Percentiles rank a stretch among this genome's conserved stretches.
Conservation (phyloP, 805 yeast genomes). For the Kluyveromyces nonfermentans region DNA sequence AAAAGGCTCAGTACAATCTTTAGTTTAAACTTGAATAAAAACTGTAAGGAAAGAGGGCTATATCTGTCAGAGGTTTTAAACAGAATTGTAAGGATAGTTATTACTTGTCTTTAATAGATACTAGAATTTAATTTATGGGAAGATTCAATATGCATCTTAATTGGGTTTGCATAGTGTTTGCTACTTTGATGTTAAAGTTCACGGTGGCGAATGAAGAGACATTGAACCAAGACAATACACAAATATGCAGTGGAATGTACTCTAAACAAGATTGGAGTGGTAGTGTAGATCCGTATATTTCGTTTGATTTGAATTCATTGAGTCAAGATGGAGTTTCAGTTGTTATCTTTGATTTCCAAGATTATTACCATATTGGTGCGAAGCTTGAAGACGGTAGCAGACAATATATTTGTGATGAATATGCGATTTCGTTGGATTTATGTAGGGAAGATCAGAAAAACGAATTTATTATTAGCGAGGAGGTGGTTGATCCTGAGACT, state of each 20-base stretch:
- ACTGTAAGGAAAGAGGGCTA: background rate
- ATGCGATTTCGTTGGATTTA: conserved; percentile 43
- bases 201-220: conserved; percentile 34
- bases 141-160: background rate
- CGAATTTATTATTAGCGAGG: conserved; percentile 47
- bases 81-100: background rate
- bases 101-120: background rate
- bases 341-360: conserved; percentile 77
- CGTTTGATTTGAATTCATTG: conserved; percentile 34
- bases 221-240: conserved; percentile 44
- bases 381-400: conserved; percentile 33
- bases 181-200: conserved; percentile 2
- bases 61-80: background rate
- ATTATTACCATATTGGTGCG: conserved; percentile 59
- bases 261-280: conserved; percentile 86
- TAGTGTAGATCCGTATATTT: conserved; percentile 49
- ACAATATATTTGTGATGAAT: conserved; percentile 68
- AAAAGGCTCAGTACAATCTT: background rate
- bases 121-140: background rate
- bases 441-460: conserved; percentile 53
- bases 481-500: conserved; percentile 33
- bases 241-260: conserved; percentile 86
- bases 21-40: background rate
- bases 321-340: conserved; percentile 44
- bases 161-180: background rate